Evolutionary conservation across 257 asterid genomes (phyloP).

Genomic region (Plantago elongata): DNA sequence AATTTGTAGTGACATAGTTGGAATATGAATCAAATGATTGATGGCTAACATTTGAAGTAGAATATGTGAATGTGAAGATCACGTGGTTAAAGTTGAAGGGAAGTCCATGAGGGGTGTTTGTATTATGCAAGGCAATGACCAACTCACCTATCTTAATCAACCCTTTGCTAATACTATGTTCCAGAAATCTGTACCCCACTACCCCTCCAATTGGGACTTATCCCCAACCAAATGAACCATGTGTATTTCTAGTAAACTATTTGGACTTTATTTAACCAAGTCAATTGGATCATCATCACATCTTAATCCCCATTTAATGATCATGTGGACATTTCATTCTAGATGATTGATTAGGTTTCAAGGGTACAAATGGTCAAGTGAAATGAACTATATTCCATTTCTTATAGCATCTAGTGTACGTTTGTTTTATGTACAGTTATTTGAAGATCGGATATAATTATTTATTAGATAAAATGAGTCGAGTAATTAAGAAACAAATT

Average conservation of each 20-base stretch:
- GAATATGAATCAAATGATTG: constrained; percentile 16
- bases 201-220: constrained; percentile 38
- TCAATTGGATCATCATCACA: constrained; percentile 13
- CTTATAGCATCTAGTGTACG: too few relatives aligned
- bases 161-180: constrained; percentile 39
- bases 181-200: constrained; percentile 51
- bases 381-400: too few relatives aligned
- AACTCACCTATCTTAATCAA: constrained; percentile 51
- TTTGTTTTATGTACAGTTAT: too few relatives aligned
- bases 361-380: too few relatives aligned
- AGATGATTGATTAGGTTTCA: too few relatives aligned
- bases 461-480: too few relatives aligned
- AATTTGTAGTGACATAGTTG: constrained; percentile 15
- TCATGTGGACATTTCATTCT: not conserved
- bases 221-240: constrained; percentile 48
- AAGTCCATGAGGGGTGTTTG: constrained; percentile 63
- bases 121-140: constrained; percentile 40
- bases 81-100: constrained; percentile 50
- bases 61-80: constrained; percentile 16
- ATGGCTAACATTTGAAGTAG: constrained; percentile 20
- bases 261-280: not conserved
- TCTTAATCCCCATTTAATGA: constrained; percentile 10
- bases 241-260: constrained; percentile 26
- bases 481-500: too few relatives aligned
- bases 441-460: too few relatives aligned